Evolutionary conservation across 192 early-diverging fungal genomes (phyloP).

Genomic region (Coemansia umbellata): DNA sequence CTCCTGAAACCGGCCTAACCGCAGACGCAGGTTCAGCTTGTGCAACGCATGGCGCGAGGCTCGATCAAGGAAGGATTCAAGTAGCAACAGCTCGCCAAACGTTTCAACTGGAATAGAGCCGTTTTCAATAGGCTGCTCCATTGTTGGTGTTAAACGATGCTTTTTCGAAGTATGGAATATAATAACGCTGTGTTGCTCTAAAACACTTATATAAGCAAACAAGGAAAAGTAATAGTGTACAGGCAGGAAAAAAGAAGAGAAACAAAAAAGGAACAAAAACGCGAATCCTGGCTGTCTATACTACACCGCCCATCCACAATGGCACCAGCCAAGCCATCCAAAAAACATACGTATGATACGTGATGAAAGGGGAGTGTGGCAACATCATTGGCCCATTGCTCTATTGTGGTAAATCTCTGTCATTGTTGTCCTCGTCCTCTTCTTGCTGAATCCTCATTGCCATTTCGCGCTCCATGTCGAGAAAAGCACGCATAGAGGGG

Average conservation of each 20-base stretch:
- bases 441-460: conserved; percentile 34
- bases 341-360: not conserved
- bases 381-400: not conserved
- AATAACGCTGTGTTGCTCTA: too few relatives aligned
- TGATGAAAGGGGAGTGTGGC: not conserved
- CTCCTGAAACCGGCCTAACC: conserved; percentile 21
- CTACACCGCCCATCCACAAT: too few relatives aligned
- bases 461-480: conserved; percentile 50
- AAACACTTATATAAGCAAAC: too few relatives aligned
- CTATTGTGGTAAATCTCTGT: not conserved
- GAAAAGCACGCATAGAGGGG: conserved; percentile 47
- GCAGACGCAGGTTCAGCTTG: conserved; percentile 19
- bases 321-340: too few relatives aligned
- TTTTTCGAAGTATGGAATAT: too few relatives aligned
- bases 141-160: too few relatives aligned
- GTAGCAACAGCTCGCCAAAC: conserved; percentile 24
- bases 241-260: not conserved
- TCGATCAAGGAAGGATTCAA: conserved; percentile 40
- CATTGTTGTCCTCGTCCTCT: conserved; percentile 11
- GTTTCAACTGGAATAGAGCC: not conserved
- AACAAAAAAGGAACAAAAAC: too few relatives aligned
- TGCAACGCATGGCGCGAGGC: conserved; percentile 22
- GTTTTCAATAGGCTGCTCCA: too few relatives aligned
- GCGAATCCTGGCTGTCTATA: too few relatives aligned
- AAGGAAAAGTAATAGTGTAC: not conserved